Base-by-base conservation (phyloP, 768 basidiomycete genomes). In the Boletus sp. region DNA sequence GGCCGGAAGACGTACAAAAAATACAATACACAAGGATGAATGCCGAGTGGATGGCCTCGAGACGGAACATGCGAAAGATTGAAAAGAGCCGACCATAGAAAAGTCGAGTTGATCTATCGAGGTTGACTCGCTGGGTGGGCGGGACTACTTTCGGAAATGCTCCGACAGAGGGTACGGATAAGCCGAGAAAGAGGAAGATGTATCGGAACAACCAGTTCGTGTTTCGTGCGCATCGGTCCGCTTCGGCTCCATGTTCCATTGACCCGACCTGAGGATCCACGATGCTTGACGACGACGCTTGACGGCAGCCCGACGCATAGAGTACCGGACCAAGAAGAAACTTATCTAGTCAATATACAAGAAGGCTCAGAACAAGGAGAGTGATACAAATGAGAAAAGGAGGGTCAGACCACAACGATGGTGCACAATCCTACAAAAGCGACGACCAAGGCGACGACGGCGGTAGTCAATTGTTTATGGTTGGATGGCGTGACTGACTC, bases 271-370 rank as follows among this genome's bases (percentile, higher is more conserved):
- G 50, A 64, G 56, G 49, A 64, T 64, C 63, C 63, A 64, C n/a
- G 60, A 65, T 8, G 57, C 60, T 54, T 65, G 64, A 54, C 64
- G 60, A 43, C 63, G 63, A 27, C 60, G 55, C 39, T 65, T 62
- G 51, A 62, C 29, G 17, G 55, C 60, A 17, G 55, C 48, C 5
- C 54, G 55, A 47, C 47, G 60, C 50, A 62, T 57, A 17, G 29
- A 51, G 45, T 51, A 54, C 32, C 56, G 61, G 42, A 63, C 64
- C 17, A 54, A 1, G 38, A 62, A 44, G 25, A 62, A 44, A n/a
- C 35, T n/a, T 23, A 57, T 43, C 61, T 65, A 32, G 38, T 32
- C 44, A 35, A 21, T 9, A 29, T 25, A 30, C 19, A 0, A 15
- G 14, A 25, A n/a, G 10, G 35, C 23, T 61, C 15, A 57, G 55